Evolutionary conservation across 1,139 yeast species (phyloP).

Genomic region (Candida sp.): DNA sequence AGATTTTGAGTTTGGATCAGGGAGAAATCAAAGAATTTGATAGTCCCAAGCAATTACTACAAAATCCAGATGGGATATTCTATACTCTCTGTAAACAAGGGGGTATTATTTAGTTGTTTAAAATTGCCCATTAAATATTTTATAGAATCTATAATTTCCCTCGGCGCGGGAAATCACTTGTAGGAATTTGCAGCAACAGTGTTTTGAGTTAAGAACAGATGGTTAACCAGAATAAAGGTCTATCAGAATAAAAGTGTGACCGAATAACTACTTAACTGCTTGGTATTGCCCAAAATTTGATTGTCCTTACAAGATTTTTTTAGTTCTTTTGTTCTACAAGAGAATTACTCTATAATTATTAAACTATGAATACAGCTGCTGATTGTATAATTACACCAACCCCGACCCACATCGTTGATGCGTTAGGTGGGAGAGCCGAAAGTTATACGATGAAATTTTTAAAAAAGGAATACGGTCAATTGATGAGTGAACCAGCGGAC

Average conservation of each 20-base stretch:
- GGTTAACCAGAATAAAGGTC: no score
- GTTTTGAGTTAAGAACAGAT: not conserved
- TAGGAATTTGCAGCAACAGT: not conserved
- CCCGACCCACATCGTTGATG: not conserved
- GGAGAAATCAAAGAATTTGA: constrained; percentile 74
- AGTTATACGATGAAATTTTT: constrained; percentile 9
- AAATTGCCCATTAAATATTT: not conserved
- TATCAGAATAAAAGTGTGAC: no score
- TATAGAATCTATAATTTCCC: not conserved
- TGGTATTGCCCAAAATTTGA: no score
- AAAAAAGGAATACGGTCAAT: constrained; percentile 8
- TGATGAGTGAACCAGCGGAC: constrained; percentile 9
- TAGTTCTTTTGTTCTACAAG: no score
- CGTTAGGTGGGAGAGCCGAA: not conserved
- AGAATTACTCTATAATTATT: no score
- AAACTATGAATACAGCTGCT: not conserved
- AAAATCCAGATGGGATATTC: constrained; percentile 11
- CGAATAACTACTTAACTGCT: no score
- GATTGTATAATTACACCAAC: not conserved
- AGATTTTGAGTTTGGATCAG: constrained; percentile 62
- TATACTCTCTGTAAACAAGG: constrained; percentile 15
- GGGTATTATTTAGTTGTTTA: constrained; percentile 9
- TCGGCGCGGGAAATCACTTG: not conserved
- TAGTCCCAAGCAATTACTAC: constrained; percentile 35
- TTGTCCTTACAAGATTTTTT: no score